phyloP scores from a whole-genome alignment of 805 yeast species.

The Candida dendrica region DNA sequence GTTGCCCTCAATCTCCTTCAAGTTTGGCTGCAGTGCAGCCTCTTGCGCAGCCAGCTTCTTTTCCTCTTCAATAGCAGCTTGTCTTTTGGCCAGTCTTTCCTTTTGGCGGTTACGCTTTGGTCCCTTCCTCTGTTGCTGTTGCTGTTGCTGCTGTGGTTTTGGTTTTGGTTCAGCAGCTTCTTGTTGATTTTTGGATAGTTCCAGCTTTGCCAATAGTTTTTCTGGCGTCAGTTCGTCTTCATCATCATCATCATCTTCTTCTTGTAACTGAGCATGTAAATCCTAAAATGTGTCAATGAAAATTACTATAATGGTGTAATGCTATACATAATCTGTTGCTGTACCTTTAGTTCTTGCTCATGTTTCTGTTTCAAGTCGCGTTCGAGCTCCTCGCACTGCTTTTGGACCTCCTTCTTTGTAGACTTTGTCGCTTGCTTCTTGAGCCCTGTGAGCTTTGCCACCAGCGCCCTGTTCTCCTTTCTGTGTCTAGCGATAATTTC shows the following conservation, averaged over 20 bases:
- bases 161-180: conserved; percentile 10
- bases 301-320: too few species aligned
- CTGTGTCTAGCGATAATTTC: conserved; percentile 53
- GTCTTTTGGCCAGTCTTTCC: conserved; percentile 72
- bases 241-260: conserved; percentile 21
- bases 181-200: conserved; percentile 26
- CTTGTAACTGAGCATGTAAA: not conserved
- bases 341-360: conserved; percentile 35
- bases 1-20: conserved; percentile 64
- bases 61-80: conserved; percentile 57
- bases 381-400: conserved; percentile 55
- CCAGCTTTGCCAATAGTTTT: conserved; percentile 52
- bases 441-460: conserved; percentile 62
- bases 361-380: conserved; percentile 48
- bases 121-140: conserved; percentile 25
- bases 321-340: too few species aligned
- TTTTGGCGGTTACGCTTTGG: conserved; percentile 72
- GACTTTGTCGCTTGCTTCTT: conserved; percentile 81
- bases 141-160: conserved; percentile 7
- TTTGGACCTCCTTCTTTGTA: conserved; percentile 58
- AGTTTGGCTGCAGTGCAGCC: conserved; percentile 59
- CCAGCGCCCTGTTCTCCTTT: conserved; percentile 60
- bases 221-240: conserved; percentile 61
- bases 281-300: too few species aligned
- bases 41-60: conserved; percentile 66